Conservation (phyloP, 768 basidiomycete species). For the Phylloporus scabripes region DNA sequence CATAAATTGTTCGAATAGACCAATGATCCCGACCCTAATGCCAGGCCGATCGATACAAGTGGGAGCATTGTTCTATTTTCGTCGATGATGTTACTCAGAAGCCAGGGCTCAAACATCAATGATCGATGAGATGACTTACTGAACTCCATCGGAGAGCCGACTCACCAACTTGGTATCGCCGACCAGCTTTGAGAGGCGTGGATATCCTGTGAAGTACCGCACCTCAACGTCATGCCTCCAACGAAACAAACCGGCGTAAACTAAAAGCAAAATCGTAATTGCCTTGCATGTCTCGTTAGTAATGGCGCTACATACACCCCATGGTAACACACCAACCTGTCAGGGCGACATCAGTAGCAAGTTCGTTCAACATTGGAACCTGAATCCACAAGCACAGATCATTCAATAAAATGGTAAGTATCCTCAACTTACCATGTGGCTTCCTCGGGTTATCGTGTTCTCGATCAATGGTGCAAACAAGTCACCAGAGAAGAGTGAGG, state of each 20-base stretch:
- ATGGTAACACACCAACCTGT: slow-evolving; percentile 50
- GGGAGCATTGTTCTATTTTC: no score
- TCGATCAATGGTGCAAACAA: slow-evolving; percentile 84
- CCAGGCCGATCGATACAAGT: no score
- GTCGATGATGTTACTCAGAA: slow-evolving; percentile 84
- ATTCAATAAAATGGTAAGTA: not conserved
- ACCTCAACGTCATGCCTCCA: not conserved
- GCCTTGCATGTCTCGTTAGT: slow-evolving; percentile 39
- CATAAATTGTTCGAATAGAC: slow-evolving; percentile 76
- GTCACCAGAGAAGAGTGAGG: slow-evolving; percentile 85
- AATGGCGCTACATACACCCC: not conserved
- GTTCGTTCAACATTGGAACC: slow-evolving; percentile 82
- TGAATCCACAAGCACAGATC: slow-evolving; percentile 20
- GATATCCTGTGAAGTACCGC: slow-evolving; percentile 44
- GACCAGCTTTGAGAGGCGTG: slow-evolving; percentile 61
- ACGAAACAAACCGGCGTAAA: slow-evolving; percentile 23
- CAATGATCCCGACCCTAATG: slow-evolving; percentile 72
- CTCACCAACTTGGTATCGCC: slow-evolving; percentile 69
- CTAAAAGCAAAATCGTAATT: slow-evolving; percentile 94
- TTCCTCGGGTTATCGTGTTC: slow-evolving; percentile 81
- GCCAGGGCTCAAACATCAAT: slow-evolving; percentile 61
- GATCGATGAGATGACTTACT: not conserved
- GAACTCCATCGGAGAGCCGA: slow-evolving; percentile 2
- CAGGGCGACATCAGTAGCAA: slow-evolving; percentile 74
- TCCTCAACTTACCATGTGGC: slow-evolving; percentile 66